Conservation (phyloP, 148 eudicot species). For the Arctostaphylos glauca region DNA sequence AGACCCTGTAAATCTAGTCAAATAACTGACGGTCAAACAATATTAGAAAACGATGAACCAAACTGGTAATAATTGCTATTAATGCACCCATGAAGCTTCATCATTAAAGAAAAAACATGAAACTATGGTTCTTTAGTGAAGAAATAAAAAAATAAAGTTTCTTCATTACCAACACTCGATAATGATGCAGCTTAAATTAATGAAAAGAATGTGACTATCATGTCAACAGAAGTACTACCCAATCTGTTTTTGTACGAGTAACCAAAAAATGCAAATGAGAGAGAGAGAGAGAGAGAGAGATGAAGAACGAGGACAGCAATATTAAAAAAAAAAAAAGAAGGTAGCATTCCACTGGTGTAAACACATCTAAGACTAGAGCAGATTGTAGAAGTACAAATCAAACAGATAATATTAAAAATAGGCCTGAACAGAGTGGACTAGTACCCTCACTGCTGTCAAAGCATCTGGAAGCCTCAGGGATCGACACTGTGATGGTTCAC, state of each 20-base stretch:
- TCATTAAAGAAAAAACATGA: neutral
- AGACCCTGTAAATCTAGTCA: neutral
- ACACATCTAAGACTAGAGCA: neutral
- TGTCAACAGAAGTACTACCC: neutral
- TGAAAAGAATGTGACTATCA: neutral
- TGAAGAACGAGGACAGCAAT: neutral
- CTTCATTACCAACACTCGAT: neutral
- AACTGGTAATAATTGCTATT: neutral
- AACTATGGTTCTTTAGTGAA: neutral
- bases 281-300: conserved; percentile 9
- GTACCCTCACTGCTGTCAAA: conserved; percentile 63
- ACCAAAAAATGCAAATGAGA: too few relatives aligned
- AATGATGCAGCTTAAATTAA: neutral
- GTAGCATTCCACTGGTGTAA: neutral
- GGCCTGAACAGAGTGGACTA: neutral
- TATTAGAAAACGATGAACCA: neutral
- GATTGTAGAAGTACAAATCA: neutral
- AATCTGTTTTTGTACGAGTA: too few relatives aligned
- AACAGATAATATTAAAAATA: neutral
- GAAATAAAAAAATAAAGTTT: neutral
- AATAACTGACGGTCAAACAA: conserved; percentile 2
- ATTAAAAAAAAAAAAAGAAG: neutral
- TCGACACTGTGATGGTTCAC: conserved; percentile 72
- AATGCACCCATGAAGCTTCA: conserved; percentile 3
- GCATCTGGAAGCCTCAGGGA: conserved; percentile 77